Percentiles rank a stretch among this genome's conserved stretches.
Conservation (phyloP, 1,284 basidiomycete species). For the Mycosarcoma mackinlayi region DNA sequence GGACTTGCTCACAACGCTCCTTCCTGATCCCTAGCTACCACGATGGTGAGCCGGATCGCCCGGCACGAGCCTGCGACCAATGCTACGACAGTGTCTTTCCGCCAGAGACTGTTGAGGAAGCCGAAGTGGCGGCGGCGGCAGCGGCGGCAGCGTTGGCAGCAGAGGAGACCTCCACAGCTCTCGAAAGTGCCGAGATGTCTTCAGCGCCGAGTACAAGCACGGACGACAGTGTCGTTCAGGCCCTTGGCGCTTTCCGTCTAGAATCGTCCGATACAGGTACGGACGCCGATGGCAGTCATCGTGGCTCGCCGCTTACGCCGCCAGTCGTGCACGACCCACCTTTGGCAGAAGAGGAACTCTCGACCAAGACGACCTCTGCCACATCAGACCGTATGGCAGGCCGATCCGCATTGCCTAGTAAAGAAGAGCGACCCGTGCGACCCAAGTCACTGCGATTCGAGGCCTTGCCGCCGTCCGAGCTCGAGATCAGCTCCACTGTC, state of each 20-base stretch:
- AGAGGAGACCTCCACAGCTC: neutral
- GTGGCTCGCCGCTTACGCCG: slow-evolving; percentile 37
- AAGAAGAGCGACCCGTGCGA: slow-evolving; percentile 12
- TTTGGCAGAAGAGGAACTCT: slow-evolving; percentile 1
- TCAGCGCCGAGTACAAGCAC: slow-evolving; percentile 34
- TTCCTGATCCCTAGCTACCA: slow-evolving; percentile 62
- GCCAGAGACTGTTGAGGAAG: slow-evolving; percentile 31
- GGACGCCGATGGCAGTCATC: slow-evolving; percentile 18
- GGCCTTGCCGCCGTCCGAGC: slow-evolving; percentile 20
- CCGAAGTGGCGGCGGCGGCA: slow-evolving; percentile 4
- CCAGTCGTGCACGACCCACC: slow-evolving; percentile 14
- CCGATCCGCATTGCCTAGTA: slow-evolving; percentile 24
- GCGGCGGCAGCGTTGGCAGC: neutral
- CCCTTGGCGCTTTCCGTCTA: slow-evolving; percentile 16
- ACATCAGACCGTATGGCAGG: slow-evolving; percentile 2
- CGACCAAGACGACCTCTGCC: slow-evolving; percentile 1
- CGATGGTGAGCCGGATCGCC: slow-evolving; percentile 70
- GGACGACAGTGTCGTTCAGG: slow-evolving; percentile 29
- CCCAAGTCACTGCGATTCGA: slow-evolving; percentile 50
- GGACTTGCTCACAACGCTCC: slow-evolving; percentile 72
- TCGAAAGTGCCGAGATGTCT: slow-evolving; percentile 38
- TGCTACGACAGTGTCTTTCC: slow-evolving; percentile 87
- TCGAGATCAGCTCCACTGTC: neutral
- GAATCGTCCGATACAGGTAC: slow-evolving; percentile 19
- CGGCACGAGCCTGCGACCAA: slow-evolving; percentile 82